Evolutionary conservation across 2,329 filamentous ascomycete genomes (phyloP), one percentile per base, ranked within the genome.

Genomic region (Talaromyces marneffei): DNA sequence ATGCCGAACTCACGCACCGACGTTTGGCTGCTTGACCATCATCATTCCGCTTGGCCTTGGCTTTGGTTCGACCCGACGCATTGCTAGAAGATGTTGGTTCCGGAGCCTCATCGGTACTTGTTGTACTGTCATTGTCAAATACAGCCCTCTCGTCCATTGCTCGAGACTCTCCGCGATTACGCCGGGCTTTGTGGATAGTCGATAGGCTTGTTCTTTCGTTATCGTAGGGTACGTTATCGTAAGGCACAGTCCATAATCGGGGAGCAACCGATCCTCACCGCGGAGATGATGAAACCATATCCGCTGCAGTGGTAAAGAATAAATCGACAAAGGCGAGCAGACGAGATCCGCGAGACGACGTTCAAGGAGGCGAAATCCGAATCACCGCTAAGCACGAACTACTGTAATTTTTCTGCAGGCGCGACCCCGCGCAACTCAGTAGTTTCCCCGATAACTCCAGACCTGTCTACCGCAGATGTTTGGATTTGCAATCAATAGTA

Each of bases 1-100:
- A 93, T 9, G 90, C 90, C n/a, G 88, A 92, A 76, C 88, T 92
- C 62, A 93, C 88, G 73, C 90, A 92, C 67, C 89, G 83, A 65
- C 90, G 82, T 74, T 92, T 92, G 10, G 72, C 72, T 7, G 73
- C 62, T 18, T 72, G 65, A 20, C 64, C 65, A 61, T 64, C 66
- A 57, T 72, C 71, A 57, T 71, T 64, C 60, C 64, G 71, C 66
- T 74, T 69, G 46, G 65, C 69, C 63, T 75, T 71, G 37, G 57
- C 62, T 66, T 68, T 70, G 14, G 65, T 48, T 39, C 62, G 57
- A 37, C 50, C 58, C 35, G 20, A 23, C 16, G n/a, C 33, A n/a
- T 37, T 46, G 27, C 54, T 23, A 9, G 59, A 42, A 23, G 40
- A 31, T 7, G 52, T 57, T 18, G 27, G n/a, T 8, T 46, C 39